These are phyloP conservation scores for Sugiyamaella americana DNA, from an alignment of 805 yeast species.

Conservation along the genomic window DNA sequence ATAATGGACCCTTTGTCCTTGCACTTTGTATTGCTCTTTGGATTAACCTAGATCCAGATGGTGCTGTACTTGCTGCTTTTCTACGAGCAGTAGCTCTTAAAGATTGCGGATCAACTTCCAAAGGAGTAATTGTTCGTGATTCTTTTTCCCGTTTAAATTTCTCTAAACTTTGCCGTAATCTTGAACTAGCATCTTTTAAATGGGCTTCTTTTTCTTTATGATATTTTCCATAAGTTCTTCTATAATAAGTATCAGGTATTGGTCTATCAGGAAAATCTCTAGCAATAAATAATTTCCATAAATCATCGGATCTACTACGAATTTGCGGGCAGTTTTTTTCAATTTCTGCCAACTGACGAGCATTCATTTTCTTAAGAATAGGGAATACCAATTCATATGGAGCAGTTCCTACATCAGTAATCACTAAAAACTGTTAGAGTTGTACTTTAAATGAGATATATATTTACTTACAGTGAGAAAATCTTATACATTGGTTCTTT, in stretches of 20 bases:
- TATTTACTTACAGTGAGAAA: constrained; percentile 10
- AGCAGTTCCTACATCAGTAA: constrained; percentile 35
- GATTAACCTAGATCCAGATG: constrained; percentile 20
- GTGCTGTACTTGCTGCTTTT: constrained; percentile 4
- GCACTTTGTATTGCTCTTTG: constrained; percentile 18
- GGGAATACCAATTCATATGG: constrained; percentile 35
- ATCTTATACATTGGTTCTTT: constrained; percentile 21
- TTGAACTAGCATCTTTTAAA: constrained; percentile 38
- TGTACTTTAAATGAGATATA: no score
- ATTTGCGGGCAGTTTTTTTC: constrained; percentile 31
- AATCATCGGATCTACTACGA: constrained; percentile 23
- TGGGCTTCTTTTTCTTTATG: constrained; percentile 41
- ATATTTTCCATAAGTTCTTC: constrained; percentile 25
- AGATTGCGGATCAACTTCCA: constrained; percentile 22
- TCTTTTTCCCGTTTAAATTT: constrained; percentile 25
- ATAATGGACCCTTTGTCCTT: constrained; percentile 19
- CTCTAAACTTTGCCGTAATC: constrained; percentile 28
- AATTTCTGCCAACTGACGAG: constrained; percentile 31
- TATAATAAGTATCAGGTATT: constrained; percentile 24
- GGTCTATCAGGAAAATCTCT: constrained; percentile 32
- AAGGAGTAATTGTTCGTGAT: constrained; percentile 20
- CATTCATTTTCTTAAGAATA: constrained; percentile 28
- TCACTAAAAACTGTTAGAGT: constrained; percentile 17
- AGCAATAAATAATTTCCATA: constrained; percentile 31
- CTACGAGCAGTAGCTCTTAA: constrained; percentile 15